phyloP scores from a whole-genome alignment of 2,329 filamentous ascomycete species.

The Coccinonectria pachysandricola region DNA sequence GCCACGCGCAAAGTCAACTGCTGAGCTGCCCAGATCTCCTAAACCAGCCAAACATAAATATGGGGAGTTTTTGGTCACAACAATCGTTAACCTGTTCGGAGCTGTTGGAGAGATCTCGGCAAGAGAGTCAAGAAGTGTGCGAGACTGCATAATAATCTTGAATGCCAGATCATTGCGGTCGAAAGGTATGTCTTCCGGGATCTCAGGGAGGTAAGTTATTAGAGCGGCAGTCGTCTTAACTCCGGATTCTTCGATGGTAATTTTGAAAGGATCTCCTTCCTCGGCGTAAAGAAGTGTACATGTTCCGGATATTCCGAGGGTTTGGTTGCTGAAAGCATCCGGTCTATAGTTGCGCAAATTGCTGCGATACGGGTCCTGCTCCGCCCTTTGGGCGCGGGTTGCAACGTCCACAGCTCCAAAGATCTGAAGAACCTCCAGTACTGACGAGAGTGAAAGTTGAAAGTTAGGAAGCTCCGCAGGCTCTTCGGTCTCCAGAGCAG shows the following conservation, averaged over 20 bases:
- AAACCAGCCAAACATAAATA: slow-evolving; percentile 63
- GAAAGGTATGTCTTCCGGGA: slow-evolving; percentile 75
- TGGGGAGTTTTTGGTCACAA: slow-evolving; percentile 52
- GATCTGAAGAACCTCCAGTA: slow-evolving; percentile 91
- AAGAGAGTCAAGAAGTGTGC: slow-evolving; percentile 61
- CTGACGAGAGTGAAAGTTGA: slow-evolving; percentile 73
- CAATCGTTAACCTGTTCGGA: slow-evolving; percentile 63
- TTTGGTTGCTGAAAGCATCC: slow-evolving; percentile 74
- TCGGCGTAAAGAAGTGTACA: slow-evolving; percentile 73
- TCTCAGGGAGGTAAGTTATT: slow-evolving; percentile 73
- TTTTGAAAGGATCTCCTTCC: slow-evolving; percentile 67
- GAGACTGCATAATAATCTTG: slow-evolving; percentile 89
- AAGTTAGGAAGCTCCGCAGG: slow-evolving; percentile 54
- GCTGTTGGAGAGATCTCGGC: slow-evolving; percentile 59
- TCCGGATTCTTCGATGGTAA: slow-evolving; percentile 76
- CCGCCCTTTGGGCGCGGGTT: slow-evolving; percentile 45
- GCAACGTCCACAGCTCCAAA: slow-evolving; percentile 73
- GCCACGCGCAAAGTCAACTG: slow-evolving; percentile 55
- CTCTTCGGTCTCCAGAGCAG: slow-evolving; percentile 26
- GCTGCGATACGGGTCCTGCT: slow-evolving; percentile 50
- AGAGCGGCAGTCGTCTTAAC: slow-evolving; percentile 85
- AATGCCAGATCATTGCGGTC: slow-evolving; percentile 68
- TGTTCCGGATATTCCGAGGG: slow-evolving; percentile 73
- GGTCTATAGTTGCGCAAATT: slow-evolving; percentile 51
- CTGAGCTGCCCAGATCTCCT: slow-evolving; percentile 48